Conservation (phyloP, 495 filamentous ascomycete species). For the Xylaria grammica region DNA sequence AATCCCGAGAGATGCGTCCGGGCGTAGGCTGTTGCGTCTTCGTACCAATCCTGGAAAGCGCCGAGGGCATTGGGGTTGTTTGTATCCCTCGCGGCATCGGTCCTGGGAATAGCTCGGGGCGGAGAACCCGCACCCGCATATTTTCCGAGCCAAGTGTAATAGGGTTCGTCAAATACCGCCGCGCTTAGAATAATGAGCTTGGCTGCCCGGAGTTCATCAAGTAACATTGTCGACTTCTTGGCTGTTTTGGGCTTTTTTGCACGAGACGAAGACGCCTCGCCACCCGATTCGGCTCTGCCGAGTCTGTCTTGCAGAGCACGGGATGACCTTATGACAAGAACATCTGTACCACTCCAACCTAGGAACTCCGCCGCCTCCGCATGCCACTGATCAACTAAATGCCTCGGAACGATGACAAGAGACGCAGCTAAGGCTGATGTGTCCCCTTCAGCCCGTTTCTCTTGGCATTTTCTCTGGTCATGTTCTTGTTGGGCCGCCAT, state of each 20-base stretch:
- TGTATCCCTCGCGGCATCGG: constrained; percentile 10
- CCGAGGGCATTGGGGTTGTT: constrained; percentile 38
- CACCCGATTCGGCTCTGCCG: background rate
- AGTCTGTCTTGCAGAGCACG: constrained; percentile 36
- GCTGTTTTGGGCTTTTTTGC: constrained; percentile 6
- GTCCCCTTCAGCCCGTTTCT: constrained; percentile 23
- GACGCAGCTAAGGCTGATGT: constrained; percentile 59
- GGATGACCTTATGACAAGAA: constrained; percentile 48
- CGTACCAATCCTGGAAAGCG: constrained; percentile 60
- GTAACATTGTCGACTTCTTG: constrained; percentile 19
- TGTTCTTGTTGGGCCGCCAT: constrained; percentile 54
- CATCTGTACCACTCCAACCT: constrained; percentile 32
- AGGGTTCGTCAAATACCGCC: constrained; percentile 43
- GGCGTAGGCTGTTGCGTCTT: constrained; percentile 43
- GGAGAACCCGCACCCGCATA: constrained; percentile 54
- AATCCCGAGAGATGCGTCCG: constrained; percentile 37
- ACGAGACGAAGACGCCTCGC: background rate
- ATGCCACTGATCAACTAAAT: constrained; percentile 71
- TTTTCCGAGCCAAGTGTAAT: constrained; percentile 45
- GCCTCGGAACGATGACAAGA: constrained; percentile 68
- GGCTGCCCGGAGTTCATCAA: constrained; percentile 51
- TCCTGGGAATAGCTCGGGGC: constrained; percentile 42
- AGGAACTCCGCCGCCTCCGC: constrained; percentile 65
- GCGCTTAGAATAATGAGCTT: constrained; percentile 63
- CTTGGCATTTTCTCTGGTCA: constrained; percentile 28